Evolutionary conservation across 1,284 basidiomycete species (phyloP).

Genomic region (Xanthoconium separans): DNA sequence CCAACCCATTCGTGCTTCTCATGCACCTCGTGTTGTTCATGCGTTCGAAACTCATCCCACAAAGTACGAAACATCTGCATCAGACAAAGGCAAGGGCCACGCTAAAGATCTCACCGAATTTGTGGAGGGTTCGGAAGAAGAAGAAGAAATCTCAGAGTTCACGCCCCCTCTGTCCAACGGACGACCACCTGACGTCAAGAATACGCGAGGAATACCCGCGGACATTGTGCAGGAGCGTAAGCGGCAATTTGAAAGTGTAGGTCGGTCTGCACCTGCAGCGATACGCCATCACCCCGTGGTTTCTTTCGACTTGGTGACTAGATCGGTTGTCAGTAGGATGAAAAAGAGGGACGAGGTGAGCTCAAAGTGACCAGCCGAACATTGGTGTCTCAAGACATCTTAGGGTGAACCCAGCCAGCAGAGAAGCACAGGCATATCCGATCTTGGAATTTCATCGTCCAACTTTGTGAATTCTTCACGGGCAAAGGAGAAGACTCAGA

Average conservation of each 20-base stretch:
- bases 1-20: not conserved
- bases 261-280: slow-evolving; percentile 7
- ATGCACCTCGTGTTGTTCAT: slow-evolving; percentile 7
- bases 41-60: slow-evolving; percentile 25
- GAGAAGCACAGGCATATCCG: slow-evolving; percentile 1
- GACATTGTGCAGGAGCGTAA: slow-evolving; percentile 14
- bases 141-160: slow-evolving; percentile 25
- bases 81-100: slow-evolving; percentile 28
- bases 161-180: slow-evolving; percentile 1
- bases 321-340: slow-evolving; percentile 17
- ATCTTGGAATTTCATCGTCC: slow-evolving; percentile 32
- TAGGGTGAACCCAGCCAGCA: slow-evolving; percentile 9
- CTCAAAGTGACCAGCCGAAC: not conserved
- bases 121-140: slow-evolving; percentile 24
- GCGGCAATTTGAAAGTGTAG: slow-evolving; percentile 7
- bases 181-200: not conserved
- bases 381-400: slow-evolving; percentile 2
- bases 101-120: slow-evolving; percentile 3
- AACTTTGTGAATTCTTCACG: slow-evolving; percentile 20
- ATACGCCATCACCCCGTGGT: not conserved
- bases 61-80: not conserved
- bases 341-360: slow-evolving; percentile 29
- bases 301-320: slow-evolving; percentile 12
- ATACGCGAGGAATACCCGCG: slow-evolving; percentile 19
- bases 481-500: slow-evolving; percentile 2